phyloP scores from a whole-genome alignment of 2,329 filamentous ascomycete species.

The Sclerotinia subarctica region DNA sequence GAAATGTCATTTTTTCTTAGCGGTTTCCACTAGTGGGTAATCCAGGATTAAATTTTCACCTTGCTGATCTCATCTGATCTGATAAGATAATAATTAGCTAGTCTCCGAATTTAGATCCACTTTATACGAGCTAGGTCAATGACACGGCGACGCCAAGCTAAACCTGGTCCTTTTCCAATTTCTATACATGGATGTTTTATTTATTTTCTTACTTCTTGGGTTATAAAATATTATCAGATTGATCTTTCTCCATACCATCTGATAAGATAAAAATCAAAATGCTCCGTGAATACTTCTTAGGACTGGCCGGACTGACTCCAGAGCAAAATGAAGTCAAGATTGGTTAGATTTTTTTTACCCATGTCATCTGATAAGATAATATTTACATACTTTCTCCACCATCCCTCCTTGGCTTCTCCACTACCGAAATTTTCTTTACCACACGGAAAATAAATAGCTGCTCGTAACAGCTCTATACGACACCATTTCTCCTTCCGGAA shows the following conservation, averaged over 20 bases:
- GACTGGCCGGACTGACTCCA: background rate
- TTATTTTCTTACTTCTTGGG: too few species aligned
- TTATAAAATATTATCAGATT: background rate
- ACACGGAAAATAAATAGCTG: background rate
- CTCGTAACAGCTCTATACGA: background rate
- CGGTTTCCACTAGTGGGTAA: background rate
- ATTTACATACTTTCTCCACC: conserved; percentile 20
- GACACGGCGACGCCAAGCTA: background rate
- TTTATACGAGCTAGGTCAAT: conserved; percentile 1
- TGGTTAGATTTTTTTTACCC: conserved; percentile 17
- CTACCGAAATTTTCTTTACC: background rate
- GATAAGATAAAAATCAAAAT: background rate
- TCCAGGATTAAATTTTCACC: conserved; percentile 9
- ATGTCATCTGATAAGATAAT: conserved; percentile 21
- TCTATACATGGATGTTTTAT: too few species aligned
- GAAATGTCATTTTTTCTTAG: background rate
- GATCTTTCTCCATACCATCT: conserved; percentile 13
- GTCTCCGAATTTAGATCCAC: background rate
- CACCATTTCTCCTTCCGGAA: conserved; percentile 8
- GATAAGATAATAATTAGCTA: conserved; percentile 16
- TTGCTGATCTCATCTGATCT: conserved; percentile 20
- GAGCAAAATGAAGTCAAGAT: conserved; percentile 8
- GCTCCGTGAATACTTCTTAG: background rate
- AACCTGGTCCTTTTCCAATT: background rate
- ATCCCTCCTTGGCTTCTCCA: conserved; percentile 3